Base-by-base conservation (phyloP, 805 yeast genomes). In the Wickerhamiella occidentalis region DNA sequence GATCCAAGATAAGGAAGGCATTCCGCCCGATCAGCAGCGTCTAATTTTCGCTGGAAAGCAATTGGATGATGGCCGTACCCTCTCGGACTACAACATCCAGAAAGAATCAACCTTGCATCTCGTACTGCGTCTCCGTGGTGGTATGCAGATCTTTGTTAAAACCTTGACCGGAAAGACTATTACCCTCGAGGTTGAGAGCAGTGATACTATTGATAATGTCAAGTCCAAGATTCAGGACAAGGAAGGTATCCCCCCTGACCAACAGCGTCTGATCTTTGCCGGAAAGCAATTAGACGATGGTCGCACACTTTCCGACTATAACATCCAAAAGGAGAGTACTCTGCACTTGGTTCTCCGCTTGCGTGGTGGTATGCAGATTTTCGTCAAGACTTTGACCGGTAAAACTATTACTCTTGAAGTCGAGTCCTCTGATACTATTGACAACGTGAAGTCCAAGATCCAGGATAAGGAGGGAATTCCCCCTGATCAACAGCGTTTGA, bases 371-470 rank as follows among this genome's bases (percentile, higher is more conserved):
- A 68, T 66, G 71, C 71, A 68, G 78, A 90, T 90, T 78, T 92
- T 90, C 77, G 97, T 92, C 76, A 92, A 90, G 78, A 92, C 98
- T 75, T 80, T 92, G 70, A 90, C 97, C 61, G 97, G 97, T 78
- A 90, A 90, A 85, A 69, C 94, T 57, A 83, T 83, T 68, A 83
- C 94, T 61, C 70, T 81, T 56, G 87, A 81, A 70, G 90, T 85
- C 61, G 95, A 85, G 72, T 84, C 94, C 55, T 84, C 94, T 54
- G 95, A 85, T 76, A 85, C 94, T 61, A 85, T 85, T 67, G 95
- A 85, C 75, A 85, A 85, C 64, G 95, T 85, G 68, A 85, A 85
- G 77, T 78, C 88, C 63, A 85, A 85, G 78, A 85, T 85, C 63
- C 94, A 84, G 70, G 95, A 85, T 73, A 85, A 85, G 77, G 95